A percentile compares a stretch with the other conserved stretches of the same genome.
Evolutionary conservation across 1,284 basidiomycete species (phyloP).

Genomic region (Sparassis latifolia): DNA sequence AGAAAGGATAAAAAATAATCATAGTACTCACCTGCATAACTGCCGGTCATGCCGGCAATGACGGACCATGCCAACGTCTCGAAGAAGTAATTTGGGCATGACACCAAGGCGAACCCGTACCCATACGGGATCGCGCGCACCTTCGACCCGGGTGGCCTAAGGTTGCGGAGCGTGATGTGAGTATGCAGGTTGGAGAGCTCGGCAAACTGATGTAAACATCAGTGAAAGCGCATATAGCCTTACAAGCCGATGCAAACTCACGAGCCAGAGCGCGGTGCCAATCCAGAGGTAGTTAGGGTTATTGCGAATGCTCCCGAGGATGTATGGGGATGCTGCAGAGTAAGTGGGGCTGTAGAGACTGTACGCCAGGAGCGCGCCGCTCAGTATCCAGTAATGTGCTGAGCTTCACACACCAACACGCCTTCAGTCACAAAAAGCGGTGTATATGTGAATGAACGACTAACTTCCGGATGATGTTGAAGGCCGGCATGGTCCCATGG

Average conservation of each 20-base stretch:
- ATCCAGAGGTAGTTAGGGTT: slow-evolving; percentile 63
- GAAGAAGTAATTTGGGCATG: slow-evolving; percentile 95
- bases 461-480: slow-evolving; percentile 89
- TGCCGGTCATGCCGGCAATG: slow-evolving; percentile 76
- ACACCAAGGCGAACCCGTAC: slow-evolving; percentile 81
- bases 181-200: slow-evolving; percentile 85
- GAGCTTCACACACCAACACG: slow-evolving; percentile 45
- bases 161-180: slow-evolving; percentile 77
- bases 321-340: slow-evolving; percentile 50
- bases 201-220: slow-evolving; percentile 50
- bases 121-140: slow-evolving; percentile 82
- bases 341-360: slow-evolving; percentile 76
- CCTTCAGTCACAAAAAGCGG: not conserved
- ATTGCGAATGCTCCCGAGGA: slow-evolving; percentile 66
- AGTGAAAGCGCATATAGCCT: not conserved
- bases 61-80: slow-evolving; percentile 78
- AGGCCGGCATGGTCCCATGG: slow-evolving; percentile 87
- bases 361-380: slow-evolving; percentile 74
- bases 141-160: slow-evolving; percentile 79
- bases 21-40: slow-evolving; percentile 57
- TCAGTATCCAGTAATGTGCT: slow-evolving; percentile 81
- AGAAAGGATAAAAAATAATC: not conserved
- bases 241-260: slow-evolving; percentile 34
- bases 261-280: slow-evolving; percentile 69
- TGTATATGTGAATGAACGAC: slow-evolving; percentile 14